Base-by-base conservation (phyloP, 371 early-diverging fungal species). In the Mucor plumbeus region DNA sequence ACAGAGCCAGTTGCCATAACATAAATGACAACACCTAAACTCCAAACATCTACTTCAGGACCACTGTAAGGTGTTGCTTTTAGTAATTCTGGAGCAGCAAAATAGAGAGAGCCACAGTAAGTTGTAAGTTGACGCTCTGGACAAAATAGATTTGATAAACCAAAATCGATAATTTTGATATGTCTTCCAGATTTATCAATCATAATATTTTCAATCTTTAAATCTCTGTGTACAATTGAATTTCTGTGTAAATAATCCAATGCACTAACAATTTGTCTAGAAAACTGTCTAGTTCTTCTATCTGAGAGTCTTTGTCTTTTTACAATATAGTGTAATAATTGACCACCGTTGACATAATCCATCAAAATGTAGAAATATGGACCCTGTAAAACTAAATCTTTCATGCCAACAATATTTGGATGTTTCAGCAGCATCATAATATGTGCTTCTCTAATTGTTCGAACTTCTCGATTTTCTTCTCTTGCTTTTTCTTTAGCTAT, bases 11-110 rank as follows among this genome's bases (percentile, higher is more conserved):
- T 94, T 5, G 96, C 92, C 73, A 98, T 90, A 6, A 96, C 97
- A 71, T 94, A 99, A 41, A 98, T 84, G 14, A 99, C 94, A 43
- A 98, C 94, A 31, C 99, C 99, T 64, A 99, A 85, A 71, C 94
- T 93, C 98, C 98, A 98, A 11, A 98, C 86, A 77, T 98, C 99
- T 7, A 97, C 92, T 73, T 97, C 99, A 13, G 98, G 97, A 2
- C 98, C 99, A 5, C 85, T 88, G 69, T 98, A 98, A 9, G 91
- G 87, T 56, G 88, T 86, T 6, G 97, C 97, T 55, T 87, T 87
- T 17, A 99, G 80, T 39, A 99, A 75, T 76, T 99, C 99, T 5
- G 99, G 99, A 4, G 98, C 97, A 19, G 97, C 98, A 90, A 97
- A 99, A 74, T 98, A 97, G 10, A 97, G 82, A 26, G 95, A 94